Evolutionary conservation across 2,329 filamentous ascomycete genomes (phyloP), one percentile per base, ranked within the genome.

Genomic region (Sporothrix pallida): DNA sequence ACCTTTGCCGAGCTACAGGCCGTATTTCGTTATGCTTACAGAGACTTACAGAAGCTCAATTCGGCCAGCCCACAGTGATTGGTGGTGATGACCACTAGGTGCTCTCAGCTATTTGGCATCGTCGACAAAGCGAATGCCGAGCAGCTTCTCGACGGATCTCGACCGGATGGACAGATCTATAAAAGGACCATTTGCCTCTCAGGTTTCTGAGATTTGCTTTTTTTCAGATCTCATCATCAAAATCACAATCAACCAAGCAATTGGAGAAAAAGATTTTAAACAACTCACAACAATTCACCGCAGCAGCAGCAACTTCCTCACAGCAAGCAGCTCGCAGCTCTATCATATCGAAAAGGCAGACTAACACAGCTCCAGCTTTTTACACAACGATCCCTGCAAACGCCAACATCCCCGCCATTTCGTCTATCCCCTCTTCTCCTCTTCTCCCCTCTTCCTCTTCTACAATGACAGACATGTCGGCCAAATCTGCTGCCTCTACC

Each of bases 121-220:
- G 44, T 52, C 26, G 58, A 63, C 9, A 23, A 37, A 42, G 26
- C 26, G 26, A 42, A 50, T 50, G 56, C 15, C 46, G 58, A 48
- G 75, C 68, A 71, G 60, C 70, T 75, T 76, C 75, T 76, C 73
- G 75, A 56, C 15, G 50, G 17, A 10, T 74, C 74, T 70, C 63
- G 62, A 73, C 20, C 56, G 46, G 62, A 20, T 52, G 15, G 42
- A 54, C 13, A 13, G 2, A 4, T 31, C 42, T 78, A 79, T 82
- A 82, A 79, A 83, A 82, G 80, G 80, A 78, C 73, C 77, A 75
- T 56, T 62, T 78, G 71, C 31, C 78, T 72, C 68, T 79, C 23
- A 15, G 72, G 37, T 71, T 77, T 54, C 80, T 80, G 8, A 73
- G 80, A 74, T 71, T 81, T 17, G 77, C 79, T 44, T 60, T 76